Percentiles rank a stretch among this genome's conserved stretches.
Conservation (phyloP, 1,139 yeast genomes). For the Suzukiozyma palmioleophila region DNA sequence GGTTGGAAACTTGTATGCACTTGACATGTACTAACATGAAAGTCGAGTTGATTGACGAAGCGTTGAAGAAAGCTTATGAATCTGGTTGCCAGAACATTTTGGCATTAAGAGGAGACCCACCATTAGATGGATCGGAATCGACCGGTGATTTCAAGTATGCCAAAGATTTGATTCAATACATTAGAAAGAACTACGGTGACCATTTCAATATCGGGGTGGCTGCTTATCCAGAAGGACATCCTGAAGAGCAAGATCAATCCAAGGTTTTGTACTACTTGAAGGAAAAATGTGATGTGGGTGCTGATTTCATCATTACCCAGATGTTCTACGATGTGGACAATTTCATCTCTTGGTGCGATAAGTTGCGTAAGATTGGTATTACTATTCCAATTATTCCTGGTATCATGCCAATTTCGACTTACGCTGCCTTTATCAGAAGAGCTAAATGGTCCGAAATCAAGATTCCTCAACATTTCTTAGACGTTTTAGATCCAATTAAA, state of each 20-base stretch:
- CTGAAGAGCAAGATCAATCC: slow-evolving; percentile 65
- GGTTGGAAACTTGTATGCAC: slow-evolving; percentile 97
- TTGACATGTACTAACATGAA: slow-evolving; percentile 97
- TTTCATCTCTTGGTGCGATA: slow-evolving; percentile 76
- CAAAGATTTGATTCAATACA: slow-evolving; percentile 80
- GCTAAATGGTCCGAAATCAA: slow-evolving; percentile 90
- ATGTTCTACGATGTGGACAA: slow-evolving; percentile 86
- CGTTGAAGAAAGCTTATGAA: slow-evolving; percentile 76
- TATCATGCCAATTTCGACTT: slow-evolving; percentile 95
- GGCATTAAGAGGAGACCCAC: slow-evolving; percentile 83
- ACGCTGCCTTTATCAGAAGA: slow-evolving; percentile 86
- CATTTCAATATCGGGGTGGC: slow-evolving; percentile 89
- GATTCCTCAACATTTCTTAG: slow-evolving; percentile 72
- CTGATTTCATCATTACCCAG: slow-evolving; percentile 88
- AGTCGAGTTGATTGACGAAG: slow-evolving; percentile 72
- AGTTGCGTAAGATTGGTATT: slow-evolving; percentile 71
- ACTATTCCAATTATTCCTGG: slow-evolving; percentile 92
- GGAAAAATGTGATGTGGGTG: slow-evolving; percentile 91
- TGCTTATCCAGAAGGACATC: slow-evolving; percentile 96
- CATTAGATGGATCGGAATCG: slow-evolving; percentile 61
- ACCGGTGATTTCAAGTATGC: slow-evolving; percentile 73
- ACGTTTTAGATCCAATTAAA: slow-evolving; percentile 72
- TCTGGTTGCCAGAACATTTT: slow-evolving; percentile 94
- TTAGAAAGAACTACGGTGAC: slow-evolving; percentile 67
- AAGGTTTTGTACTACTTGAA: slow-evolving; percentile 62